Base-by-base conservation (phyloP, 371 early-diverging fungal genomes). In the Actinomucor elegans region DNA sequence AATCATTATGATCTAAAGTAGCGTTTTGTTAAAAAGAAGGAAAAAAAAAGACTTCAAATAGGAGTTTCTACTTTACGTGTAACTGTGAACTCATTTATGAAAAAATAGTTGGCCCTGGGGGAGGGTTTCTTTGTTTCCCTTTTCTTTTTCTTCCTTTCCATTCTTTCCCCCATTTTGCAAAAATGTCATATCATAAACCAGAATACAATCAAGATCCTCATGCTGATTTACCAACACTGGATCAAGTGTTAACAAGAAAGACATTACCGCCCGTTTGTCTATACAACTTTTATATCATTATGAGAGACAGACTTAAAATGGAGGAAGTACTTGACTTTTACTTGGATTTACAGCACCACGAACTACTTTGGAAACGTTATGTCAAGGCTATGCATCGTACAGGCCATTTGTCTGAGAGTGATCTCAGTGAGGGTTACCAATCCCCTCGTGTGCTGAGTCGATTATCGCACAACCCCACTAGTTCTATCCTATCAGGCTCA, bases 281-380 rank as follows among this genome's bases (percentile, higher is more conserved):
- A 4, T 87, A 80, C 50, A 85, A 85, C 45, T 81, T 77, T 48
- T 87, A 87, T 51, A 69, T 87, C 24, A 75, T 79, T 48, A 75
- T 87, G 80, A 72, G 86, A 32, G 86, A 87, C 51, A 59, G 74
- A 24, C 70, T 83, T 17, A 75, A 71, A 41, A 75, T 78, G 52
- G 80, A 79, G 41, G 85, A 85, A 58, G 73, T 85, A 36, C 61
- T 87, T 4, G 87, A 87, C 55, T 87, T 87, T 47, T 87, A 83
- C 58, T 53, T 87, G 31, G 87, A 87, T 63, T 73, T 87, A 41
- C 76, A 75, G 18, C 83, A 81, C 29, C 87, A 85, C 55, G 86
- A 85, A 40, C 58, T 68, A 10, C 66, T 84, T 14, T 87, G 87
- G 80, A 67, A 71, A 33, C 64, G 73, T 7, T 87, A 81, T 55